phyloP scores from a whole-genome alignment of 345 rosid genomes.

The Ricinus communis region DNA sequence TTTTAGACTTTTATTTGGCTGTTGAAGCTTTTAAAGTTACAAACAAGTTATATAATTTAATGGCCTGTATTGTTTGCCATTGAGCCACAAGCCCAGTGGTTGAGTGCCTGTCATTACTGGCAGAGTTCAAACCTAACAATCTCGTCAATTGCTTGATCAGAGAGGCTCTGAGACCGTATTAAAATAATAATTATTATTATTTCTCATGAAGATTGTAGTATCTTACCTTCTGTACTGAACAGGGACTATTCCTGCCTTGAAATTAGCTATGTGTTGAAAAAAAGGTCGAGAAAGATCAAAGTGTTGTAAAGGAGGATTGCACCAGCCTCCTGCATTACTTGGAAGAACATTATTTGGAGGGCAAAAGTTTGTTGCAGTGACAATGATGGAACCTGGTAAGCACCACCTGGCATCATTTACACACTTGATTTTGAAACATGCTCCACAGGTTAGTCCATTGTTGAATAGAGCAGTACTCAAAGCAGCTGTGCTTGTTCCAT shows the following conservation, averaged over 20 bases:
- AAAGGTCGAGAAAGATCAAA: constrained; percentile 32
- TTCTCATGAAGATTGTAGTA: not conserved
- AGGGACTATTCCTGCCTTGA: constrained; percentile 29
- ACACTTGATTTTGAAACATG: constrained; percentile 30
- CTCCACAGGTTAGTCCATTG: constrained; percentile 27
- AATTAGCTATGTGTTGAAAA: constrained; percentile 29
- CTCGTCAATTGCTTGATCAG: too few relatives aligned
- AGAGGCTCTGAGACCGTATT: too few relatives aligned
- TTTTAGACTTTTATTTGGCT: not conserved
- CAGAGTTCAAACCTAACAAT: too few relatives aligned
- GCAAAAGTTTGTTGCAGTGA: constrained; percentile 34
- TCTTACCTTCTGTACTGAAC: constrained; percentile 26
- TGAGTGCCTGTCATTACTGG: too few relatives aligned
- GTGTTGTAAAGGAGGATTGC: constrained; percentile 29
- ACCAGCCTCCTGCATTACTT: constrained; percentile 30
- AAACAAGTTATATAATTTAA: too few relatives aligned
- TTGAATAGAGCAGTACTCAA: constrained; percentile 33
- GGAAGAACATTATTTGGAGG: constrained; percentile 31
- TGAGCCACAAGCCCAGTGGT: too few relatives aligned
- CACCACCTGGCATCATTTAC: constrained; percentile 29
- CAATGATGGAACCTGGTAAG: constrained; percentile 22
- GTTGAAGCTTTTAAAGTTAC: not conserved
- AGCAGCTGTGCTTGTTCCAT: constrained; percentile 32
- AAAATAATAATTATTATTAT: not conserved
- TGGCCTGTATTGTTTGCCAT: too few relatives aligned